Evolutionary conservation across 2,329 filamentous ascomycete species (phyloP).

Genomic region (Colletotrichum plurivorum): DNA sequence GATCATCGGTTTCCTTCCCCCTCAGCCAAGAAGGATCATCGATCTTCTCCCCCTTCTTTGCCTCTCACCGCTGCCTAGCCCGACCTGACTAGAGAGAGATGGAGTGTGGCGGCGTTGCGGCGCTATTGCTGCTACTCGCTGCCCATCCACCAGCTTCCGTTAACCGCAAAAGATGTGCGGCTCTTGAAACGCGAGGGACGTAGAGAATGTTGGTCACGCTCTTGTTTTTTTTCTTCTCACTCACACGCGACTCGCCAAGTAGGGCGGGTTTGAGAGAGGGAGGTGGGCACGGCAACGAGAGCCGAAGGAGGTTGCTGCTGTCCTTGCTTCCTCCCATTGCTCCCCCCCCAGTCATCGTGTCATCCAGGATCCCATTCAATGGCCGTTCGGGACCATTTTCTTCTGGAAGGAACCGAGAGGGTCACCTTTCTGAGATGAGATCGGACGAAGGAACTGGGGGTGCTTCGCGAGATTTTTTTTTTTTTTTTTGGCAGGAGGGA

Average conservation of each 20-base stretch:
- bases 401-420: constrained; percentile 34
- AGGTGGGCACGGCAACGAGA: not conserved
- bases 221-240: not conserved
- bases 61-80: not conserved
- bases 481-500: no score
- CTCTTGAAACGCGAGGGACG: constrained; percentile 26
- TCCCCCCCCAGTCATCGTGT: not conserved
- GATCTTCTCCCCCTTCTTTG: not conserved
- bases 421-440: not conserved
- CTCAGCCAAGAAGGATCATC: not conserved
- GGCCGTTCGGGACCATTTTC: not conserved
- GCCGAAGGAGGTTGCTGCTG: not conserved
- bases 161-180: constrained; percentile 25
- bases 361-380: not conserved
- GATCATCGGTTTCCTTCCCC: constrained; percentile 3
- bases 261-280: not conserved
- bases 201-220: not conserved
- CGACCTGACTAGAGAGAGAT: no score
- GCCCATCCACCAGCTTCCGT: not conserved
- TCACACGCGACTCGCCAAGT: not conserved
- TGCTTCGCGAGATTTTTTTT: no score
- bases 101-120: not conserved
- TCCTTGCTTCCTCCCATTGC: not conserved
- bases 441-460: constrained; percentile 27
- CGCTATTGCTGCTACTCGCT: not conserved